Evolutionary conservation across 2,329 filamentous ascomycete species (phyloP).

Genomic region (Verruconis gallopava): DNA sequence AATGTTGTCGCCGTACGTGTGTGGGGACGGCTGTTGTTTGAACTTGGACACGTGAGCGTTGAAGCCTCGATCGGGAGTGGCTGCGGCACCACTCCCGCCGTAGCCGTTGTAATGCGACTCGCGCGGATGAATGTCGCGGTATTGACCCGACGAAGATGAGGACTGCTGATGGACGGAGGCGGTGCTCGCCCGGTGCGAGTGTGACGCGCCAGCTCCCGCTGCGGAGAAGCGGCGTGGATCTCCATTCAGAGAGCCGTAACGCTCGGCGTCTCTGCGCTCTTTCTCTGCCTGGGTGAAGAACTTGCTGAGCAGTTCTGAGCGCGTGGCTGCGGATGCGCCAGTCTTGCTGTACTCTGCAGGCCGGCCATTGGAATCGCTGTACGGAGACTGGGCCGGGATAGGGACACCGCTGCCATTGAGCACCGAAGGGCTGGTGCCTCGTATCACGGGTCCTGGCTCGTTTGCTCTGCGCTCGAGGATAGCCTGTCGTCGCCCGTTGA

Average conservation of each 20-base stretch:
- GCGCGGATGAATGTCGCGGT: background rate
- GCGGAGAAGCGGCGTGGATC: background rate
- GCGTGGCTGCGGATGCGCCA: constrained; percentile 42
- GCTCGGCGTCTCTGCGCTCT: constrained; percentile 4
- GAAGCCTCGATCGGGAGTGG: background rate
- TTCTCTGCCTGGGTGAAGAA: constrained; percentile 36
- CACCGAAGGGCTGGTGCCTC: constrained; percentile 27
- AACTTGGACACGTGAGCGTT: background rate
- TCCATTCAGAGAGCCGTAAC: background rate
- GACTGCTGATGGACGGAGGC: background rate
- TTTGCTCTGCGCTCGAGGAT: constrained; percentile 51
- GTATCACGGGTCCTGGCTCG: constrained; percentile 26
- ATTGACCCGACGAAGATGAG: background rate
- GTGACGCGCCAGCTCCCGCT: background rate
- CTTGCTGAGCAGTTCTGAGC: constrained; percentile 48
- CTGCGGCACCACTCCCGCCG: too few relatives aligned
- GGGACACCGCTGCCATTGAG: constrained; percentile 31
- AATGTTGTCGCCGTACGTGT: background rate
- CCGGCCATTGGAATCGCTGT: constrained; percentile 25
- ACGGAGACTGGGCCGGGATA: constrained; percentile 37
- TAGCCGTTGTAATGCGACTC: background rate
- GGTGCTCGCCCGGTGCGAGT: background rate
- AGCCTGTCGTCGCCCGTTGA: constrained; percentile 62
- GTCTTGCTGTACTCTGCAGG: constrained; percentile 20
- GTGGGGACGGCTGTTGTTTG: background rate